phyloP scores from a whole-genome alignment of 495 filamentous ascomycete genomes.

The Bathelium albidoporum region DNA sequence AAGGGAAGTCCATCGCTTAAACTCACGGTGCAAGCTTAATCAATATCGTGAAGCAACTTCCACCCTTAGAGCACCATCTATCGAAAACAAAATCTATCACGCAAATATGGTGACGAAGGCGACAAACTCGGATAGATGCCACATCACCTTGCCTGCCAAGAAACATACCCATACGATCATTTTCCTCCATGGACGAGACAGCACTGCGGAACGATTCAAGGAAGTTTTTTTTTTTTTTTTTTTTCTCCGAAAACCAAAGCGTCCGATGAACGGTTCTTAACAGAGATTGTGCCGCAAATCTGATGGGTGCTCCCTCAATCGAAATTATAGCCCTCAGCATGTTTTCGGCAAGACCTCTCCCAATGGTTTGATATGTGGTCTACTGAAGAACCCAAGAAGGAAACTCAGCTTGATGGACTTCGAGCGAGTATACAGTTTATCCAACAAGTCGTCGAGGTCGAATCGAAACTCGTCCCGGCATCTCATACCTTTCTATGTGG shows the following conservation, averaged over 20 bases:
- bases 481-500: slow-evolving; percentile 18
- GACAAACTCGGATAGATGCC: too few species aligned
- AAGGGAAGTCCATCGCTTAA: too few species aligned
- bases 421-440: slow-evolving; percentile 5
- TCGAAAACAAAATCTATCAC: too few species aligned
- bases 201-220: slow-evolving; percentile 17
- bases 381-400: slow-evolving; percentile 8
- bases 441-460: slow-evolving; percentile 9
- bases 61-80: too few species aligned
- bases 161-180: slow-evolving; percentile 21
- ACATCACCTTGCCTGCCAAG: not conserved
- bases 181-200: slow-evolving; percentile 24
- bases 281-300: slow-evolving; percentile 16
- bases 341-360: slow-evolving; percentile 10
- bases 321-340: slow-evolving; percentile 6
- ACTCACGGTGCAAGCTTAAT: too few species aligned
- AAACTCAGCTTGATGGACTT: slow-evolving; percentile 14
- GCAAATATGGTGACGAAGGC: too few species aligned
- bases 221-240: slow-evolving; percentile 23
- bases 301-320: slow-evolving; percentile 20
- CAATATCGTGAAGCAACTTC: too few species aligned
- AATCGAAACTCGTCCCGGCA: slow-evolving; percentile 8
- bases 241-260: slow-evolving; percentile 20
- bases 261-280: slow-evolving; percentile 13
- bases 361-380: slow-evolving; percentile 27